Base-by-base conservation (phyloP, 345 rosid genomes). In the Lumnitzera littorea region DNA sequence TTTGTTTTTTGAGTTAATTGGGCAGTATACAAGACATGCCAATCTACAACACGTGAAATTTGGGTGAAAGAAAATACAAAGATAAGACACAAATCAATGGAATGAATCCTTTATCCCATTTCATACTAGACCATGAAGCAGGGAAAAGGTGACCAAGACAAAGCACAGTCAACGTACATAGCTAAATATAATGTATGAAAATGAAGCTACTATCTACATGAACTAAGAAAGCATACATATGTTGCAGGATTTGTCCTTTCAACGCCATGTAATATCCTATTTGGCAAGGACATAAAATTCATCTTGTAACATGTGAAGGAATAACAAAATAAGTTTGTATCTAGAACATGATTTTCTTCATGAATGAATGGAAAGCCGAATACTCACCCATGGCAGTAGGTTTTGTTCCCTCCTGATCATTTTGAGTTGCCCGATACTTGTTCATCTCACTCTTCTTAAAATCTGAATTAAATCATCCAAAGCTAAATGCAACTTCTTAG, bases 361-460 rank as follows among this genome's bases (percentile, higher is more conserved):
- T 47, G 24, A 63, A 43, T 27, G 14, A 47, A 23, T 4, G 43
- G 11, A 14, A 47, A 43, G 20, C 16, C 15, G 16, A 65, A n/a
- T 55, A 63, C 78, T 15, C 64, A 91, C 95, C 94, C 61, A 76
- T 51, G 25, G 56, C 68, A 16, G 67, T 69, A 25, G 80, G 58
- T 46, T 72, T 69, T 25, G 27, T 31, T 41, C 61, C 61, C 63
- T 74, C 78, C 5, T 82, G 70, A 80, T 60, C 67, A 27, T 63
- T 58, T 56, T 66, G 61, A 46, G 58, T 66, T 56, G 72, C 57
- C 63, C 66, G 80, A 65, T 85, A 79, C 68, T 76, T 86, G 53
- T 79, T 84, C 71, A 78, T 12, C 72, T 85, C 81, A 52, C 72
- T 80, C 80, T 68, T 83, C 74, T 84, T 87, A 72, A 91, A 85